phyloP scores from a whole-genome alignment of 2,329 filamentous ascomycete genomes.

The Aspergillus novofumigatus region DNA sequence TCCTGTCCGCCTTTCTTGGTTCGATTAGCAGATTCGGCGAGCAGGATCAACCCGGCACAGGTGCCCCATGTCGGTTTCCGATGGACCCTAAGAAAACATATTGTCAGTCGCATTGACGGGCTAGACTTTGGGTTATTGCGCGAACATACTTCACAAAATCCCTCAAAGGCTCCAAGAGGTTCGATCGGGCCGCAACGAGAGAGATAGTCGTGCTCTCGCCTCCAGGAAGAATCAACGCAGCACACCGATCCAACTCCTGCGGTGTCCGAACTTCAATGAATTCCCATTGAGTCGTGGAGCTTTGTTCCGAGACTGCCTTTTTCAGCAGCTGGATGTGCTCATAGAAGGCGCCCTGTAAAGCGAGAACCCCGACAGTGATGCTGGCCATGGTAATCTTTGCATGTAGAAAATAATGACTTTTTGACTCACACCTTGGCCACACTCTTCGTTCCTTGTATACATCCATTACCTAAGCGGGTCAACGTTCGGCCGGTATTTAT shows the following conservation, averaged over 20 bases:
- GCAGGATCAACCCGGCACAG: slow-evolving; percentile 87
- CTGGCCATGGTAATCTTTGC: slow-evolving; percentile 21
- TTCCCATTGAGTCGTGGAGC: slow-evolving; percentile 42
- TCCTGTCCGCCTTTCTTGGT: slow-evolving; percentile 91
- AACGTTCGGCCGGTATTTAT: slow-evolving; percentile 15
- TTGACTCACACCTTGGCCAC: slow-evolving; percentile 10
- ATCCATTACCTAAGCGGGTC: slow-evolving; percentile 5
- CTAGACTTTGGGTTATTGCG: background rate
- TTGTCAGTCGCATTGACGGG: slow-evolving; percentile 16
- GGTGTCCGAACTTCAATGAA: slow-evolving; percentile 79
- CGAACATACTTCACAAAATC: slow-evolving; percentile 79
- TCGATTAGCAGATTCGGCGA: slow-evolving; percentile 80
- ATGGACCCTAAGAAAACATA: slow-evolving; percentile 51
- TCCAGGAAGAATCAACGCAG: slow-evolving; percentile 84
- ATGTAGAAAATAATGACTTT: slow-evolving; percentile 2
- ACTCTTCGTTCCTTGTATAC: slow-evolving; percentile 1
- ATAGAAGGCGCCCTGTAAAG: slow-evolving; percentile 87
- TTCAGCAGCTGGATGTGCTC: slow-evolving; percentile 79
- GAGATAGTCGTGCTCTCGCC: slow-evolving; percentile 95
- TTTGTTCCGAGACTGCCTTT: slow-evolving; percentile 51
- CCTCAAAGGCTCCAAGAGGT: slow-evolving; percentile 75
- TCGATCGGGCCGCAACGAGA: slow-evolving; percentile 75
- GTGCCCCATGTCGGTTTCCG: slow-evolving; percentile 91
- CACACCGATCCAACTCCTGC: slow-evolving; percentile 65
- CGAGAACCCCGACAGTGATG: slow-evolving; percentile 59